phyloP scores from a whole-genome alignment of 176 grass and related monocot genomes.

The Lolium rigidum region DNA sequence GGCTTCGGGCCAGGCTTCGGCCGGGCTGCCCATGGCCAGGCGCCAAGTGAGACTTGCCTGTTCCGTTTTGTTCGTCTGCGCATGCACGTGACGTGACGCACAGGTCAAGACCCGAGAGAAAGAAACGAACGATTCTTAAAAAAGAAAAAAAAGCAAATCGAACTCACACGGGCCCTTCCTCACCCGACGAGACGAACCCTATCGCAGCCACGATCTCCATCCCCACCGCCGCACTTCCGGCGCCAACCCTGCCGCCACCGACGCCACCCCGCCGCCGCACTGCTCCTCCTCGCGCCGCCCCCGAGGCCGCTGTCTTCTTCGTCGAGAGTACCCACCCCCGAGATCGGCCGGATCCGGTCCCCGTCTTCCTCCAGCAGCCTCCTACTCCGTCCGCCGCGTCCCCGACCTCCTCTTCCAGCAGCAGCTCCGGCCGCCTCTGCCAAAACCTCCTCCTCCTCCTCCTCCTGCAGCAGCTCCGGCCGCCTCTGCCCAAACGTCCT shows the following conservation, averaged over 20 bases:
- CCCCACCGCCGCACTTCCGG: background rate
- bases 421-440: background rate
- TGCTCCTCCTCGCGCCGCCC: background rate
- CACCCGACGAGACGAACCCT: constrained; percentile 20
- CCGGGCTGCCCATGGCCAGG: too few relatives aligned
- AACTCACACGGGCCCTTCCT: background rate
- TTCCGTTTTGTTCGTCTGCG: background rate
- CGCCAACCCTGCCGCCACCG: background rate
- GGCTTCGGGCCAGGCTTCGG: too few relatives aligned
- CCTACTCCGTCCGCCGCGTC: background rate
- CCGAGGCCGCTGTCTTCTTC: background rate
- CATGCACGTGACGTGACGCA: background rate
- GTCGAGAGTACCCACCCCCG: background rate
- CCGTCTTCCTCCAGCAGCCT: background rate
- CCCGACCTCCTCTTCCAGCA: background rate
- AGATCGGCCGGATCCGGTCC: background rate
- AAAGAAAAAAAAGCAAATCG: too few relatives aligned
- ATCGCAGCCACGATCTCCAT: background rate
- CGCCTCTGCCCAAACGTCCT: background rate
- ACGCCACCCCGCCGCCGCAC: background rate
- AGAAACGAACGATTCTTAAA: too few relatives aligned
- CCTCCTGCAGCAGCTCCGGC: background rate
- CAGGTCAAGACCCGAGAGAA: background rate
- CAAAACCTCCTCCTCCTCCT: background rate
- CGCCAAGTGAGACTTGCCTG: too few relatives aligned